phyloP scores from a whole-genome alignment of 2,329 filamentous ascomycete species.

The Trichoderma sp. region DNA sequence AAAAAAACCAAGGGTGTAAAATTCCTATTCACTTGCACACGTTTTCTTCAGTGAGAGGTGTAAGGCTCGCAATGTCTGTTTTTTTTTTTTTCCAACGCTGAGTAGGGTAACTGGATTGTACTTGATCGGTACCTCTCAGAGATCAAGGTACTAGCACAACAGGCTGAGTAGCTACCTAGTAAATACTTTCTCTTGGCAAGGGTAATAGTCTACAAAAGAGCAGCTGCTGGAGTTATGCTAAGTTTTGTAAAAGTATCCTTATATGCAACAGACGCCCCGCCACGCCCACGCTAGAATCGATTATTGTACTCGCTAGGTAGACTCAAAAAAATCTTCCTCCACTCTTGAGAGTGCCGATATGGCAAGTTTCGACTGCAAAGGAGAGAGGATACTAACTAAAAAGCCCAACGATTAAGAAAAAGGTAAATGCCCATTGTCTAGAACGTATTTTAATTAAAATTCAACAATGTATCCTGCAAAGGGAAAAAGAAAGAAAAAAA shows the following conservation, averaged over 20 bases:
- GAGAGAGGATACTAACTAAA: background rate
- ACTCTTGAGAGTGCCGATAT: background rate
- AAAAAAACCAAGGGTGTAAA: background rate
- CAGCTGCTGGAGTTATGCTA: background rate
- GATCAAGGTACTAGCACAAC: background rate
- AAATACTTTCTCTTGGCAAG: background rate
- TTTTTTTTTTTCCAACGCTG: background rate
- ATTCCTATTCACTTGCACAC: background rate
- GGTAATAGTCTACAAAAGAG: background rate
- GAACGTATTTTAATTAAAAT: too few species aligned
- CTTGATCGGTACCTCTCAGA: background rate
- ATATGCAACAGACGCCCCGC: background rate
- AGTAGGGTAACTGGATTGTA: background rate
- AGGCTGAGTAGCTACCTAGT: background rate
- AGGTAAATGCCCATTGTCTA: background rate
- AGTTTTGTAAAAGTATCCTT: background rate
- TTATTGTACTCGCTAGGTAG: background rate
- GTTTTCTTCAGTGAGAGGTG: background rate
- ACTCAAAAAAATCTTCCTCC: background rate
- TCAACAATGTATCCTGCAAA: too few species aligned
- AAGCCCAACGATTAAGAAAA: background rate
- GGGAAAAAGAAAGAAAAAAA: background rate
- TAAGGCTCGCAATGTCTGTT: background rate
- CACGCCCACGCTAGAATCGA: background rate
- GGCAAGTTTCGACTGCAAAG: background rate